These are phyloP conservation scores for Mercurialis annua DNA, from an alignment of 345 rosid genomes.

Conservation along the genomic window DNA sequence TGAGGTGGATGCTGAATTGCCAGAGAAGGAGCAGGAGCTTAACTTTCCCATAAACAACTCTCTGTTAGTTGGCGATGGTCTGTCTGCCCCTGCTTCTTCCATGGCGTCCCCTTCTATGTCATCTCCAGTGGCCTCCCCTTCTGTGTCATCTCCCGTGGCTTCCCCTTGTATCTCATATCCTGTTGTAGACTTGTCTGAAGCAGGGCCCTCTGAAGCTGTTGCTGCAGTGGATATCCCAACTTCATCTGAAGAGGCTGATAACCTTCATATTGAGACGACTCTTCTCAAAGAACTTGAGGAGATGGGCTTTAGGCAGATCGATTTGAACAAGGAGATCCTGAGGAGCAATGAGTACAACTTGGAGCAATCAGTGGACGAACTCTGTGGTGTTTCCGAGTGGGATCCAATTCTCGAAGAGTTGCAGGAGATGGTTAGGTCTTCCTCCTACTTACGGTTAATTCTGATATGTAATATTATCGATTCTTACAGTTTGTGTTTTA, in stretches of 20 bases:
- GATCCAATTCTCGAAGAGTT: constrained; percentile 83
- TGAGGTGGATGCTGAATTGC: constrained; percentile 22
- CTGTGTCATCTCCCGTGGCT: too few species aligned
- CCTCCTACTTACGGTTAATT: background rate
- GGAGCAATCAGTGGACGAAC: constrained; percentile 73
- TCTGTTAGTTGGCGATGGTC: constrained; percentile 33
- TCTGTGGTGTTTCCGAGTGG: constrained; percentile 80
- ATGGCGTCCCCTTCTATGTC: background rate
- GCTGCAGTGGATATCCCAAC: constrained; percentile 9
- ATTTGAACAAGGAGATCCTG: constrained; percentile 79
- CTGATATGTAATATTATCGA: too few species aligned
- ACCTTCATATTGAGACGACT: constrained; percentile 36
- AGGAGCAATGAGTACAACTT: constrained; percentile 67
- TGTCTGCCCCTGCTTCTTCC: constrained; percentile 25
- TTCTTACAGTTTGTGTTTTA: background rate
- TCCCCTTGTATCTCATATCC: constrained; percentile 39
- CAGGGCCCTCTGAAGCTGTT: constrained; percentile 15
- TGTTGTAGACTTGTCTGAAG: constrained; percentile 43
- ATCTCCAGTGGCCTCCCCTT: constrained; percentile 39
- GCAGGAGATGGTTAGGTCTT: constrained; percentile 70
- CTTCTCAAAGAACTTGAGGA: constrained; percentile 82
- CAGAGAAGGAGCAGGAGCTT: constrained; percentile 36
- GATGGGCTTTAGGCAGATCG: constrained; percentile 92
- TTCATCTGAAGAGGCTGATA: constrained; percentile 12
- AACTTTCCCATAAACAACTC: constrained; percentile 39